phyloP scores from a whole-genome alignment of 768 basidiomycete genomes.

The Collybiopsis luxurians region DNA sequence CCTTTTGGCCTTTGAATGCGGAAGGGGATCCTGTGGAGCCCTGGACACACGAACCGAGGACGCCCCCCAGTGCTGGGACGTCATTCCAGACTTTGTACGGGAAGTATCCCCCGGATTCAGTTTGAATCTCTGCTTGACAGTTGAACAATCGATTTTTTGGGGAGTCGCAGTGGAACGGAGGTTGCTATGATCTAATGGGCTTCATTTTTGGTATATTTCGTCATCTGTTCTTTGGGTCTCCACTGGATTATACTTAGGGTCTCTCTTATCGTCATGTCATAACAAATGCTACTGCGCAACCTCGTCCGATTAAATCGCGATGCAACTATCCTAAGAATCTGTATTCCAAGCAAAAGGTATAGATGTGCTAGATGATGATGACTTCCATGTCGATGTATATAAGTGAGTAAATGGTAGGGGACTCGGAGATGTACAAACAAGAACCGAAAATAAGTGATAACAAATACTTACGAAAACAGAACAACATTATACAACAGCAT shows the following conservation, averaged over 20 bases:
- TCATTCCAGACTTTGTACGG: conserved; percentile 15
- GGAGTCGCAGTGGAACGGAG: too few species aligned
- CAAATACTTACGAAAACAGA: conserved; percentile 6
- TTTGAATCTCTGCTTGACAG: background rate
- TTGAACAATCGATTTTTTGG: background rate
- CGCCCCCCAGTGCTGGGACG: conserved; percentile 26
- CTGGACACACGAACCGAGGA: conserved; percentile 60
- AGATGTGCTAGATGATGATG: too few species aligned
- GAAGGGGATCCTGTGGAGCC: conserved; percentile 54
- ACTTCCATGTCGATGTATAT: too few species aligned
- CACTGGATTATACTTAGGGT: too few species aligned
- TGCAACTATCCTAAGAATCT: too few species aligned
- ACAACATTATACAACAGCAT: conserved; percentile 1
- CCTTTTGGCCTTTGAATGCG: conserved; percentile 76
- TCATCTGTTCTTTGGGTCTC: too few species aligned
- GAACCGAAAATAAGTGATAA: background rate
- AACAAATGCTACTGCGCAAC: too few species aligned
- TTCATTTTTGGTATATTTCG: too few species aligned
- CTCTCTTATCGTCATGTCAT: too few species aligned
- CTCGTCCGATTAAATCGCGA: too few species aligned
- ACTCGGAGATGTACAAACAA: background rate
- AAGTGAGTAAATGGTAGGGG: background rate
- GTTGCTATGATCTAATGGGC: too few species aligned
- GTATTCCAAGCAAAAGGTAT: too few species aligned
- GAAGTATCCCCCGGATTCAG: background rate